Evolutionary conservation across 306 rosid genomes (phyloP), one percentile per base, ranked within the genome.

Genomic region (Astragalus membranaceus): DNA sequence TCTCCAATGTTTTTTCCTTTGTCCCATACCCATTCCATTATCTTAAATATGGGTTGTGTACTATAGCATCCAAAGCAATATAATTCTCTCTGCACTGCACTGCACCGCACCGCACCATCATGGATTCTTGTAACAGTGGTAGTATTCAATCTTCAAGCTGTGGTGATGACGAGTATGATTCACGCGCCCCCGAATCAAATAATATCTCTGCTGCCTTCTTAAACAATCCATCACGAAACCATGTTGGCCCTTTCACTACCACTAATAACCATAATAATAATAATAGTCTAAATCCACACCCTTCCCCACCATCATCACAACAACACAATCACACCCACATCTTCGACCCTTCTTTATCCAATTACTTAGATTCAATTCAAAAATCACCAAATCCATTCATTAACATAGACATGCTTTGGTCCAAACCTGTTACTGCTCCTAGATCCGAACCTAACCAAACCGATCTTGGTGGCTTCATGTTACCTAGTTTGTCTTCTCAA

Each of bases 111-210:
- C 67, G 77, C 78, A 63, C 48, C n/a, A 50, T 51, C 14, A 87
- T 94, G 99, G 99, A 94, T 84, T 94, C 97, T 1, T 86, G 78
- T 5, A 88, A 89, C 74, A 94, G 92, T 81, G 96, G 91, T 1
- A 94, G 99, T 68, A 72, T 94, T 72, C 97, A 91, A 53, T 91
- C 97, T 16, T 91, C 97, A 2, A 94, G 98, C 50, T 90, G 97
- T 48, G 97, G 85, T 20, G 99, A 89, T 1, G 96, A 94, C 2
- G 96, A 89, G 75, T 86, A 87, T 72, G 95, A 94, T 61, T 94
- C 97, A 85, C 90, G 96, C 78, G 85, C 82, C 16, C 87, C 81
- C 15, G 88, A 80, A 3, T 78, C 81, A 5, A 29, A 43, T 16
- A 42, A 53, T 13, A 63, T 87, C 75, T 86, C 96, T 0, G 85